Percentiles rank a stretch among this genome's conserved stretches.
Conservation (phyloP, 495 filamentous ascomycete genomes). For the Xylaria telfairii region DNA sequence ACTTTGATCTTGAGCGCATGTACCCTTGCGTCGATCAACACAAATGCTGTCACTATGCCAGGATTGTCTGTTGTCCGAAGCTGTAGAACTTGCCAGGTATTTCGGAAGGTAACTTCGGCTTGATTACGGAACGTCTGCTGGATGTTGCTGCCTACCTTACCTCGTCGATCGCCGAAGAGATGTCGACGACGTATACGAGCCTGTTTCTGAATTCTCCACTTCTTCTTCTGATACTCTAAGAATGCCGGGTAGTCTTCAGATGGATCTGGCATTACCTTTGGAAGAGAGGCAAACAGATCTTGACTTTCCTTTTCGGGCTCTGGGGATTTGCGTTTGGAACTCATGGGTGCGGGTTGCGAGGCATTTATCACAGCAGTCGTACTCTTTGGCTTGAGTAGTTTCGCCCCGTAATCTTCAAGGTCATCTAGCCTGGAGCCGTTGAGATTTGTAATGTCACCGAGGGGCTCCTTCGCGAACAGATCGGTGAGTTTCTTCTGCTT, state of each 20-base stretch:
- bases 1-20: constrained; percentile 89
- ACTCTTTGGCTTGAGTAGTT: constrained; percentile 72
- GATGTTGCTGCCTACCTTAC: constrained; percentile 73
- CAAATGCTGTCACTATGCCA: constrained; percentile 85
- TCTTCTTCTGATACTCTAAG: constrained; percentile 94
- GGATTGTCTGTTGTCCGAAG: constrained; percentile 78
- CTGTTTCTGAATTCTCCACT: constrained; percentile 98
- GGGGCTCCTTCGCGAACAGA: constrained; percentile 76
- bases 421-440: constrained; percentile 62
- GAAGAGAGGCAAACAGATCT: constrained; percentile 85
- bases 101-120: constrained; percentile 84
- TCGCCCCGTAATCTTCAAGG: constrained; percentile 83
- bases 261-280: constrained; percentile 83
- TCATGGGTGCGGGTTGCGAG: constrained; percentile 46
- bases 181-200: constrained; percentile 86
- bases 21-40: constrained; percentile 91
- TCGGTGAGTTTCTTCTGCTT: constrained; percentile 99
- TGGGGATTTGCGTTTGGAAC: constrained; percentile 85
- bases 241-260: constrained; percentile 88
- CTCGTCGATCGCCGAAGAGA: constrained; percentile 84
- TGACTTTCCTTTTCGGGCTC: constrained; percentile 62
- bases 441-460: constrained; percentile 76
- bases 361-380: constrained; percentile 62
- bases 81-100: constrained; percentile 94
- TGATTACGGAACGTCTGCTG: constrained; percentile 89